Conservation (phyloP, 2,329 filamentous ascomycete species). For the Calycina herbarum region DNA sequence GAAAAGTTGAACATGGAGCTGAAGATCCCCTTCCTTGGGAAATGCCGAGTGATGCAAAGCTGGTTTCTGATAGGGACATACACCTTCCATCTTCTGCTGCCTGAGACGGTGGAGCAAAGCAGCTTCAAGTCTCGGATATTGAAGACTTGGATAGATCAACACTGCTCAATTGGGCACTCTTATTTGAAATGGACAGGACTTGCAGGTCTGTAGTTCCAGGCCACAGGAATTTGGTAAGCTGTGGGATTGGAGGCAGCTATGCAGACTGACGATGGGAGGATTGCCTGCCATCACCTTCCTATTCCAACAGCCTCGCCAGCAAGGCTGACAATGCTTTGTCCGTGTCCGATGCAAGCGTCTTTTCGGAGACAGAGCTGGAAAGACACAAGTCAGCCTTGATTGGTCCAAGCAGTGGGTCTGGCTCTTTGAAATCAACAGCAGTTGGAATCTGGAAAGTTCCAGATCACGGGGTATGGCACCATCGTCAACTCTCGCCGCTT, state of each 20-base stretch:
- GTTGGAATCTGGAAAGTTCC: neutral
- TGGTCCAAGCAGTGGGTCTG: neutral
- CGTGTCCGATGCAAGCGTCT: neutral
- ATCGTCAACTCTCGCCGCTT: neutral
- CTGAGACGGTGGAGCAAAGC: neutral
- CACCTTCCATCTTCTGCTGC: constrained; percentile 3
- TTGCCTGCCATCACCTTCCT: constrained; percentile 1
- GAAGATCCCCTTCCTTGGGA: neutral
- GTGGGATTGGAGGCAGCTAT: neutral
- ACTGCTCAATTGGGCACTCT: neutral
- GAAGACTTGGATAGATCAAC: neutral
- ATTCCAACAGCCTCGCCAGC: constrained; percentile 9
- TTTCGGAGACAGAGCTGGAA: neutral
- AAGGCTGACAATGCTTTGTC: constrained; percentile 6
- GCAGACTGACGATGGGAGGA: neutral
- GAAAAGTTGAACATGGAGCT: neutral
- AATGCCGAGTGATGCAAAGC: neutral
- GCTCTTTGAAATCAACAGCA: neutral
- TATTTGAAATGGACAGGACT: neutral
- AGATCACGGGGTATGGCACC: constrained; percentile 18
- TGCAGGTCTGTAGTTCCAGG: neutral
- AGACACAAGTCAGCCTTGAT: neutral
- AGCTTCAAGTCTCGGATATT: neutral
- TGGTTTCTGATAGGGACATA: neutral
- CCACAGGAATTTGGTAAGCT: neutral